These are phyloP conservation scores for Pistacia atlantica DNA, from an alignment of 345 rosid species.

Conservation along the genomic window DNA sequence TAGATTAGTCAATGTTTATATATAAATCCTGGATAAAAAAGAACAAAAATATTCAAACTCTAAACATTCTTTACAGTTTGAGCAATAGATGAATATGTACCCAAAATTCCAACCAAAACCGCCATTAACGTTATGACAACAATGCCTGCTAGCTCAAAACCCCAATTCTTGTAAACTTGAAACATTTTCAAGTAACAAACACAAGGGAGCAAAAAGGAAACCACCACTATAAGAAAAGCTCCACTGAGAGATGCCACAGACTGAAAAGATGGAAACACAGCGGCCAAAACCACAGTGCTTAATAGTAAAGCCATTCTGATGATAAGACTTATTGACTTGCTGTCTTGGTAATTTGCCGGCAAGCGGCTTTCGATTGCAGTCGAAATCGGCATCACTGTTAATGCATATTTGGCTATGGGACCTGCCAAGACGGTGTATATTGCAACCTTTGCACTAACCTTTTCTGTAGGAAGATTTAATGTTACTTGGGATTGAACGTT, in stretches of 20 bases:
- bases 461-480: conserved; percentile 36
- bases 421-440: conserved; percentile 41
- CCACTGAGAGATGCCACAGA: conserved; percentile 39
- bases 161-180: conserved; percentile 23
- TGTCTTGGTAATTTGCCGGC: conserved; percentile 28
- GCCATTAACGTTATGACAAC: conserved; percentile 15
- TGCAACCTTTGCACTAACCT: conserved; percentile 46
- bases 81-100: conserved; percentile 27
- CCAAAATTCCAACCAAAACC: conserved; percentile 14
- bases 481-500: conserved; percentile 40
- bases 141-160: conserved; percentile 19
- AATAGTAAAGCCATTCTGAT: conserved; percentile 32
- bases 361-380: conserved; percentile 31
- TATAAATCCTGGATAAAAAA: too few species aligned
- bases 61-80: background rate
- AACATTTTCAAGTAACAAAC: conserved; percentile 42
- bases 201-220: conserved; percentile 41
- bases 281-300: conserved; percentile 36
- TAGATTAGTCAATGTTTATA: too few species aligned
- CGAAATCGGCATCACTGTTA: conserved; percentile 39
- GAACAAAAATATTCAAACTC: too few species aligned
- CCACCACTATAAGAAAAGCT: conserved; percentile 34
- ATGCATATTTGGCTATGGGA: conserved; percentile 48
- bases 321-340: conserved; percentile 26
- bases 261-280: conserved; percentile 40